phyloP scores from a whole-genome alignment of 2,329 filamentous ascomycete genomes.

The Apiospora kogelbergensis region DNA sequence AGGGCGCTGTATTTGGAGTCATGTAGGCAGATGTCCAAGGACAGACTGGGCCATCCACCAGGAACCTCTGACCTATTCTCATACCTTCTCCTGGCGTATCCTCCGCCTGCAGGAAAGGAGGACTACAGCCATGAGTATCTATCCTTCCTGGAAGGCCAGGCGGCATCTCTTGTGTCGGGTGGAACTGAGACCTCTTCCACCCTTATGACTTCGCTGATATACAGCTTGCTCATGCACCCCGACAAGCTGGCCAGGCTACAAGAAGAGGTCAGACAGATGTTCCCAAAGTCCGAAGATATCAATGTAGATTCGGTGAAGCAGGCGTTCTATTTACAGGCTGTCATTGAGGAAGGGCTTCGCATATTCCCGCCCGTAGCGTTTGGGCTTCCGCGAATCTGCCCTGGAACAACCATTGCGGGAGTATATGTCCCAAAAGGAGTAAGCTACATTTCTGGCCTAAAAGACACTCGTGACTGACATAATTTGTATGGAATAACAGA shows the following conservation, averaged over 20 bases:
- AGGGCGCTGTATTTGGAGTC: background rate
- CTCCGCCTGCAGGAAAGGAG: background rate
- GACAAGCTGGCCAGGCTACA: constrained; percentile 23
- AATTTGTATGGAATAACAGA: background rate
- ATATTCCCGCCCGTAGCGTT: constrained; percentile 32
- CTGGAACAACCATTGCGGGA: constrained; percentile 8
- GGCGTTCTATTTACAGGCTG: constrained; percentile 35
- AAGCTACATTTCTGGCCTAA: too few relatives aligned
- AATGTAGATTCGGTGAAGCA: constrained; percentile 23
- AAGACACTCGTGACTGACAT: too few relatives aligned
- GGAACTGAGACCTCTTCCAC: constrained; percentile 48
- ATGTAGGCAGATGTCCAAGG: background rate
- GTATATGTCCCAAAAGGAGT: background rate
- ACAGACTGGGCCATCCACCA: background rate
- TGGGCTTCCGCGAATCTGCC: constrained; percentile 11
- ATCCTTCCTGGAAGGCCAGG: background rate
- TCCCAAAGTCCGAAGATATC: constrained; percentile 33
- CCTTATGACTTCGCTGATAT: constrained; percentile 34
- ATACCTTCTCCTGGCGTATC: background rate
- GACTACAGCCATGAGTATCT: background rate
- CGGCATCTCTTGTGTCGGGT: background rate
- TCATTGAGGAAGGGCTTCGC: constrained; percentile 37
- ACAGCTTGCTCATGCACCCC: constrained; percentile 30
- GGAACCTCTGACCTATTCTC: background rate
- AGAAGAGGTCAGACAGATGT: constrained; percentile 35